Base-by-base conservation (phyloP, 805 yeast species). In the Ogataea angusta region DNA sequence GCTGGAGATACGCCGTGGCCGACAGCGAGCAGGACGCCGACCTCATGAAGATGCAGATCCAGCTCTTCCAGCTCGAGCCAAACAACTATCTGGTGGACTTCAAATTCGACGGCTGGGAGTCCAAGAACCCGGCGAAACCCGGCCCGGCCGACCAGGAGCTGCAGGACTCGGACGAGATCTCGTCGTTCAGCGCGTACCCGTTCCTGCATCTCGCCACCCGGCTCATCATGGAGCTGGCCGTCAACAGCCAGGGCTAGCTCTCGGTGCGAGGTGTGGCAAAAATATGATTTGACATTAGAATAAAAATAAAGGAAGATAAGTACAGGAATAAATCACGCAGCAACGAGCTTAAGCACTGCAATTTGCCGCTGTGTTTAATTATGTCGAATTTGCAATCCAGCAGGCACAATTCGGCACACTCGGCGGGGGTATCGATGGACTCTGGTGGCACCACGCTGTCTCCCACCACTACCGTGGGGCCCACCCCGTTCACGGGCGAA, bases 91-190 rank as follows among this genome's bases (percentile, higher is more conserved):
- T 93, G 37, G 98, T 93, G 8, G 99, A 93, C 63, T 93, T 93
- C 71, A 93, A 93, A 64, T 93, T 91, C 60, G 98, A 91, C 61
- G 98, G 98, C 1, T 91, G 97, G 95, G 97, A 90, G 58, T 72
- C 66, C 36, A 55, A 66, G 19, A 64, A 65, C 19, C 65, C 59
- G 34, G 67, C 63, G 15, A 58, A 63, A 1, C 68, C 59, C 9
- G 68, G 64, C 45, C 71, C 63, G 45, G 61, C 58, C 33, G 49
- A 43, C 23, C 35, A 28, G 22, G 35, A 30, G 18, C 13, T n/a
- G 5, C 51, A 51, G 30, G 70, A 70, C 34, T 78, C 71, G 38
- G 93, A 85, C 51, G 91, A 84, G 50, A 85, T 84, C 65, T 82
- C 88, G 45, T 84, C 95, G n/a, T 88, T 89, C 57, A 82, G 93